A percentile compares a stretch with the other conserved stretches of the same genome.
These are phyloP conservation scores for Ustulina deusta DNA, from an alignment of 2,329 filamentous ascomycete genomes.

Conservation along the genomic window DNA sequence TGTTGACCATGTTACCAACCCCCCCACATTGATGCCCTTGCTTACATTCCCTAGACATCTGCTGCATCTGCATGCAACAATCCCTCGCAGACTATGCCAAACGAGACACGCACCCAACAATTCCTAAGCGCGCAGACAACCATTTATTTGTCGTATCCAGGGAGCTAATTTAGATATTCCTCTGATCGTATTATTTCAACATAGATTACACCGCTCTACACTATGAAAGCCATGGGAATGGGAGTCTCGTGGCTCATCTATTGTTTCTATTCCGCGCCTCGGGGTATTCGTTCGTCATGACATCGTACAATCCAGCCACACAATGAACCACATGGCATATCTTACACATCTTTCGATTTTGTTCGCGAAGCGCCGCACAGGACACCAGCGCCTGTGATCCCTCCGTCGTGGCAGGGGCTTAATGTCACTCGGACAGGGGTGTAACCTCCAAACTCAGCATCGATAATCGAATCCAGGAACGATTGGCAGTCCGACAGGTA, in stretches of 20 bases:
- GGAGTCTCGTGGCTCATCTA: slow-evolving; percentile 16
- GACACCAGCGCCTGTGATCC: slow-evolving; percentile 71
- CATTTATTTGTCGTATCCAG: neutral
- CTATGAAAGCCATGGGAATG: neutral
- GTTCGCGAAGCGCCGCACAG: slow-evolving; percentile 62
- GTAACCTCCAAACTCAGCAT: slow-evolving; percentile 53
- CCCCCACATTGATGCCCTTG: slow-evolving; percentile 11
- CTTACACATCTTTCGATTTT: slow-evolving; percentile 45
- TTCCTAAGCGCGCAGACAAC: neutral
- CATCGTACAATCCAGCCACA: slow-evolving; percentile 31
- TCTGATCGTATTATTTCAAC: neutral
- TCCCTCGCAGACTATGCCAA: neutral
- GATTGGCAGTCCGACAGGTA: slow-evolving; percentile 77
- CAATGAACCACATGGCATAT: slow-evolving; percentile 27
- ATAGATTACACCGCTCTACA: slow-evolving; percentile 7
- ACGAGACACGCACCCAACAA: neutral
- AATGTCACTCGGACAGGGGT: slow-evolving; percentile 60
- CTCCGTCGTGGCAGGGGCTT: slow-evolving; percentile 70
- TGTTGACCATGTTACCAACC: neutral
- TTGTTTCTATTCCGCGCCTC: slow-evolving; percentile 28
- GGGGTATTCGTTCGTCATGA: slow-evolving; percentile 34
- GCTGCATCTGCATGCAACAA: neutral
- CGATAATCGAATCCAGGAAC: slow-evolving; percentile 70
- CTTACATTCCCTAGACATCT: neutral
- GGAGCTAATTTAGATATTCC: neutral